These are phyloP conservation scores for Aspergillus sp. DNA, from an alignment of 2,329 filamentous ascomycete genomes.

Conservation along the genomic window DNA sequence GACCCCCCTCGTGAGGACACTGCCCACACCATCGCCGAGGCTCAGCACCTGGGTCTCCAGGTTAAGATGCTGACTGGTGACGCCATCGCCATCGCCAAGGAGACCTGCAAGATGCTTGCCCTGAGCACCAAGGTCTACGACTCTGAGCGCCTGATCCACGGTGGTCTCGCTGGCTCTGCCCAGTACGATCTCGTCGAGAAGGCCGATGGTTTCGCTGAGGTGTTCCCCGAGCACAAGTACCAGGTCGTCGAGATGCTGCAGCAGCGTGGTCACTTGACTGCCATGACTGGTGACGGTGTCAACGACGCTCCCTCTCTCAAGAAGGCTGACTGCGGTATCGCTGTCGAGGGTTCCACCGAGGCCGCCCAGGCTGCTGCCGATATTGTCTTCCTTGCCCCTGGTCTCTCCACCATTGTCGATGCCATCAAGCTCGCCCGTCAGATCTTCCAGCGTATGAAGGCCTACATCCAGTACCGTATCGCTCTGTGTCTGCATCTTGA, in stretches of 20 bases:
- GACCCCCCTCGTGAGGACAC: slow-evolving; percentile 77
- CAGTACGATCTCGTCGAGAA: slow-evolving; percentile 76
- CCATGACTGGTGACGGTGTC: slow-evolving; percentile 76
- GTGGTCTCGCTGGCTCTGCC: slow-evolving; percentile 69
- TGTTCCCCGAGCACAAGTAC: slow-evolving; percentile 75
- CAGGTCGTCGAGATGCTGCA: slow-evolving; percentile 74
- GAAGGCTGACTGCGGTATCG: slow-evolving; percentile 73
- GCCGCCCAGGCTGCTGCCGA: slow-evolving; percentile 71
- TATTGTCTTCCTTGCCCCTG: slow-evolving; percentile 72
- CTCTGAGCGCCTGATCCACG: slow-evolving; percentile 73
- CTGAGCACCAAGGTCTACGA: slow-evolving; percentile 80
- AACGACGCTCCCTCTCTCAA: slow-evolving; percentile 73
- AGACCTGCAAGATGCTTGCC: slow-evolving; percentile 79
- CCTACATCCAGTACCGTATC: slow-evolving; percentile 75
- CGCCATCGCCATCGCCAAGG: slow-evolving; percentile 75
- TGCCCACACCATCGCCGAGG: slow-evolving; percentile 74
- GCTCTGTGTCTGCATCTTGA: slow-evolving; percentile 71
- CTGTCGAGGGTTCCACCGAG: slow-evolving; percentile 70
- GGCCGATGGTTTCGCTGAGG: slow-evolving; percentile 71
- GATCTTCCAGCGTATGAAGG: slow-evolving; percentile 78
- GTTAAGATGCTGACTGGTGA: slow-evolving; percentile 84
- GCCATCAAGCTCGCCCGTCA: slow-evolving; percentile 73
- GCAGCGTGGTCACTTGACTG: slow-evolving; percentile 69
- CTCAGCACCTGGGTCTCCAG: slow-evolving; percentile 71
- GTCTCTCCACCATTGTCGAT: slow-evolving; percentile 68